Conservation (phyloP, 352 stramenopile genomes). For the Pilasporangium apinafurcum region DNA sequence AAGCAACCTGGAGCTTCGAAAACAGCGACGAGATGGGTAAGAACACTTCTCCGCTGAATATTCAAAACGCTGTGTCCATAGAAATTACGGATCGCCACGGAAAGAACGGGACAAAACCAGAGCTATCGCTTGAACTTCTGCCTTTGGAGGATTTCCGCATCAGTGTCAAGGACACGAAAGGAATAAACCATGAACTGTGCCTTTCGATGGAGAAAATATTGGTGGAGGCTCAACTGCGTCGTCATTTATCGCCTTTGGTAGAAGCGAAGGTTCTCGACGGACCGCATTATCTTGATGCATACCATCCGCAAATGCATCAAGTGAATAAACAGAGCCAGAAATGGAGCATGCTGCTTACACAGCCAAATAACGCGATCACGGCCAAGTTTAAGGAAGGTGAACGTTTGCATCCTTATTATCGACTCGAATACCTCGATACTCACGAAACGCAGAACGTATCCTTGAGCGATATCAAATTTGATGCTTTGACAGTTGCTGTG, state of each 20-base stretch:
- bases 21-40: background rate
- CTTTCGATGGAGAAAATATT: constrained; percentile 34
- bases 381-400: constrained; percentile 3
- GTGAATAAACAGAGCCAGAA: constrained; percentile 3
- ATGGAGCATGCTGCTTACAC: constrained; percentile 11
- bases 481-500: constrained; percentile 34
- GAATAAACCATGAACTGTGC: constrained; percentile 29
- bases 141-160: constrained; percentile 44
- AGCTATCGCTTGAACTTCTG: constrained; percentile 26
- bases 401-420: constrained; percentile 6
- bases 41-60: constrained; percentile 1
- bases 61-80: constrained; percentile 8
- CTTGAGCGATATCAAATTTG: constrained; percentile 31
- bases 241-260: constrained; percentile 24
- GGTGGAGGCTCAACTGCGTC: constrained; percentile 36
- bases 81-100: constrained; percentile 21
- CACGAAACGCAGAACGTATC: constrained; percentile 12
- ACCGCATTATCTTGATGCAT: background rate
- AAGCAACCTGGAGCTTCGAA: constrained; percentile 14
- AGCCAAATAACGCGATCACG: constrained; percentile 2
- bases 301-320: constrained; percentile 10
- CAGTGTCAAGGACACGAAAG: constrained; percentile 19
- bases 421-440: constrained; percentile 9
- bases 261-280: constrained; percentile 17
- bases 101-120: constrained; percentile 13